Conservation (phyloP, 306 rosid species). For the Lathyrus tuberosus region DNA sequence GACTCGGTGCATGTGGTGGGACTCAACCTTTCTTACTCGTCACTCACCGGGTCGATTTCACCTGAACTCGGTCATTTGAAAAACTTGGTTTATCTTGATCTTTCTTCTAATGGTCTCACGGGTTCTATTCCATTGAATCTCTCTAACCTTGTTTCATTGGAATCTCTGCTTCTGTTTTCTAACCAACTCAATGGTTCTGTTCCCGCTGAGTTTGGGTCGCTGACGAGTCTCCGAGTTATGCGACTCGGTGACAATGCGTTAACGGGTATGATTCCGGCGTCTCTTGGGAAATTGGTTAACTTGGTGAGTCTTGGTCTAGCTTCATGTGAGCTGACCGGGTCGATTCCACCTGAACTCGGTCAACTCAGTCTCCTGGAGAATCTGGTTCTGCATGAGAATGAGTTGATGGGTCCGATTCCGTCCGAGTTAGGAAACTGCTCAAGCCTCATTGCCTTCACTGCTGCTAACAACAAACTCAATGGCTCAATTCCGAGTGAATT, state of each 20-base stretch:
- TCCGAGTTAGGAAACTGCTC: conserved; percentile 79
- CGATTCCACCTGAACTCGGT: conserved; percentile 74
- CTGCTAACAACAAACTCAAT: conserved; percentile 64
- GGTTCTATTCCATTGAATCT: conserved; percentile 86
- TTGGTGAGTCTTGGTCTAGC: conserved; percentile 72
- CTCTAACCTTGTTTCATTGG: conserved; percentile 65
- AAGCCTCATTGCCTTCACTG: conserved; percentile 67
- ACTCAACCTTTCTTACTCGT: conserved; percentile 82
- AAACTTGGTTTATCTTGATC: conserved; percentile 75
- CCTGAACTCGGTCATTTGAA: conserved; percentile 61
- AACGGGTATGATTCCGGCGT: conserved; percentile 72
- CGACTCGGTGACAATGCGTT: conserved; percentile 79
- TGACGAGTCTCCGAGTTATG: conserved; percentile 72
- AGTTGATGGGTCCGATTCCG: conserved; percentile 74
- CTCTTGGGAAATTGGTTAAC: conserved; percentile 62
- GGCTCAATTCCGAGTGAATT: conserved; percentile 73
- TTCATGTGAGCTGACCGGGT: conserved; percentile 68
- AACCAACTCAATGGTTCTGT: conserved; percentile 73
- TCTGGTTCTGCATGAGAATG: conserved; percentile 68
- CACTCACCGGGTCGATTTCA: conserved; percentile 78
- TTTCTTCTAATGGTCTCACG: conserved; percentile 69
- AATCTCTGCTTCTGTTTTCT: conserved; percentile 72
- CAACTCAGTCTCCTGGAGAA: conserved; percentile 56
- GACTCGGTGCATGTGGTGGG: conserved; percentile 55
- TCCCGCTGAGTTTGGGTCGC: conserved; percentile 65